Conservation (phyloP, 2,329 filamentous ascomycete genomes). For the Colletotrichum karsti region DNA sequence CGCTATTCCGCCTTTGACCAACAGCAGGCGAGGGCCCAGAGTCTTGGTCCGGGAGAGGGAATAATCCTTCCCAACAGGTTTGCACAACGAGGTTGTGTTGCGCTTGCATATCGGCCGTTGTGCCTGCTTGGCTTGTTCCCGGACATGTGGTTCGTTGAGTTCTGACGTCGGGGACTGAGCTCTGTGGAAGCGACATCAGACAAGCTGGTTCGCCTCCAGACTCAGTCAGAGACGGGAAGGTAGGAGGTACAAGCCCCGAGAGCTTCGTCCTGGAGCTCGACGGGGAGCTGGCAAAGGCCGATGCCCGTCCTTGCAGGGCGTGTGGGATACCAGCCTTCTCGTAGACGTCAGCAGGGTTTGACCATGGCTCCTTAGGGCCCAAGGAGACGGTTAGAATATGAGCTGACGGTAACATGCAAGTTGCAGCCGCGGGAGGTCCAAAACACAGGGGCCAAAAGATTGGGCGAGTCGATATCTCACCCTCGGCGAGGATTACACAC, state of each 20-base stretch:
- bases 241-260: slow-evolving; percentile 9
- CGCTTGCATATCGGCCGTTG: slow-evolving; percentile 4
- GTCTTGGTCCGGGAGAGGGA: slow-evolving; percentile 11
- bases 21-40: slow-evolving; percentile 2
- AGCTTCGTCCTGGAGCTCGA: not conserved
- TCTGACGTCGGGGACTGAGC: slow-evolving; percentile 11
- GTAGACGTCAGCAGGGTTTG: slow-evolving; percentile 20
- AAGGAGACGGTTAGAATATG: slow-evolving; percentile 25
- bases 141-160: slow-evolving; percentile 13
- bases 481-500: not conserved
- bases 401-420: slow-evolving; percentile 14
- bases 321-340: not conserved
- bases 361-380: slow-evolving; percentile 22
- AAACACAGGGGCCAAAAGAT: slow-evolving; percentile 25
- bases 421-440: slow-evolving; percentile 25
- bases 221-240: not conserved
- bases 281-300: slow-evolving; percentile 23
- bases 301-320: slow-evolving; percentile 22
- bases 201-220: slow-evolving; percentile 11
- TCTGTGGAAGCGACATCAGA: not conserved
- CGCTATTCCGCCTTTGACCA: not conserved
- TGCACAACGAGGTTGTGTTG: not conserved
- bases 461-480: slow-evolving; percentile 6
- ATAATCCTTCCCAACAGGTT: not conserved
- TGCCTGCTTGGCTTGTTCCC: slow-evolving; percentile 9